Base-by-base conservation (phyloP, 2,329 filamentous ascomycete species). In the Beauveria sp. region DNA sequence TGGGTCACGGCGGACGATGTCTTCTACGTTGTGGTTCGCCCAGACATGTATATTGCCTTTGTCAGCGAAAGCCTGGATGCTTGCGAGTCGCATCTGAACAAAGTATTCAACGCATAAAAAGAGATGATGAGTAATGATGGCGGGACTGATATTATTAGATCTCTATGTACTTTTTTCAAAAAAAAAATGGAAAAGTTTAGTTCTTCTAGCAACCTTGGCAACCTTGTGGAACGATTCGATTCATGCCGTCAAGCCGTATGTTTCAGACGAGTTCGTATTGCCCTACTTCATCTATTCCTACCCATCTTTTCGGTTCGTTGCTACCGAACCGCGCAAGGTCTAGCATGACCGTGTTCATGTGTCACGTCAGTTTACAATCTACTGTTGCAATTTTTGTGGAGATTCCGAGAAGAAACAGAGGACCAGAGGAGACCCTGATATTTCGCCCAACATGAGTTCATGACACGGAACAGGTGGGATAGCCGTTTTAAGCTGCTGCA, bases 401-500 rank as follows among this genome's bases (percentile, higher is more conserved):
- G 31, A 14, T 12, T 14, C 10, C 3, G 12, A 3, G 5, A 5
- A 14, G 31, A 5, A 34, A 12, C 31, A 34, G 10, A 34, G 31
- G 10, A 34, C 10, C 31, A 34, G 10, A 34, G n/a, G 28, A 38
- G n/a, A 45, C 49, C 7, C 26, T 49, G 16, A n/a, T 28, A 24
- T 18, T 5, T 38, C 1, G 43, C 31, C 3, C 28, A 60, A 3
- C 22, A 24, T 24, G 22, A 24, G 22, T 24, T 1, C 61, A 63
- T 49, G 61, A 59, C 9, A 63, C 61, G 5, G 43, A 40, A 28
- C 10, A 48, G 3, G 55, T 60, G 1, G 61, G 55, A 28, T 60
- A 55, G 1, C 85, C 87, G 2, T 84, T 82, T 49, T 31, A 90
- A 69, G 62, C 85, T 84, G 68, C 73, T 81, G 66, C 86, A 89